Conservation (phyloP, 2,329 filamentous ascomycete species). For the Coniella lustricola region DNA sequence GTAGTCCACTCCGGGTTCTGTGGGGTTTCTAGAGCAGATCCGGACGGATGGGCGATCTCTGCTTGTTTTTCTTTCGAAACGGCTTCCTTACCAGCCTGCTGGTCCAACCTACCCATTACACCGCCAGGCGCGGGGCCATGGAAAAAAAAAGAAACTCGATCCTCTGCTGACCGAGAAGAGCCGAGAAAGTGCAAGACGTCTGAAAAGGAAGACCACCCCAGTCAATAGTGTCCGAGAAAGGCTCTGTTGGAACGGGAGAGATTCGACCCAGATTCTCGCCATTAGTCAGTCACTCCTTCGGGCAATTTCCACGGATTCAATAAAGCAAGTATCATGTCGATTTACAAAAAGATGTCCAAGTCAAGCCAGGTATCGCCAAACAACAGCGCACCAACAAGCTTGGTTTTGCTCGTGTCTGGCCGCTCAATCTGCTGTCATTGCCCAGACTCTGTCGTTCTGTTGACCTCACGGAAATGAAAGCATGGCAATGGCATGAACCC, state of each 20-base stretch:
- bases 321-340: no score
- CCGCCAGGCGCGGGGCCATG: slow-evolving; percentile 5
- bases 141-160: neutral
- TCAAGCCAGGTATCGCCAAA: no score
- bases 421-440: neutral
- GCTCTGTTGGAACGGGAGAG: no score
- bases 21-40: neutral
- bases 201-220: neutral
- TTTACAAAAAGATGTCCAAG: no score
- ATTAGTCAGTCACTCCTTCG: no score
- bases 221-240: no score
- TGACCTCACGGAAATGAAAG: no score
- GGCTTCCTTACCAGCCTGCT: neutral
- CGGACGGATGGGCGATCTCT: neutral
- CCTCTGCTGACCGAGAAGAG: no score
- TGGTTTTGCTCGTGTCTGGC: neutral
- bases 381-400: neutral
- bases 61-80: slow-evolving; percentile 7
- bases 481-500: no score
- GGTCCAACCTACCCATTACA: neutral
- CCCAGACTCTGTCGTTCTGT: neutral
- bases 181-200: neutral
- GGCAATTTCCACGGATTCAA: no score
- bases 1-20: neutral
- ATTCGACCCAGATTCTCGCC: no score